phyloP scores from a whole-genome alignment of 129 eudicot species.

The Silybum marianum region DNA sequence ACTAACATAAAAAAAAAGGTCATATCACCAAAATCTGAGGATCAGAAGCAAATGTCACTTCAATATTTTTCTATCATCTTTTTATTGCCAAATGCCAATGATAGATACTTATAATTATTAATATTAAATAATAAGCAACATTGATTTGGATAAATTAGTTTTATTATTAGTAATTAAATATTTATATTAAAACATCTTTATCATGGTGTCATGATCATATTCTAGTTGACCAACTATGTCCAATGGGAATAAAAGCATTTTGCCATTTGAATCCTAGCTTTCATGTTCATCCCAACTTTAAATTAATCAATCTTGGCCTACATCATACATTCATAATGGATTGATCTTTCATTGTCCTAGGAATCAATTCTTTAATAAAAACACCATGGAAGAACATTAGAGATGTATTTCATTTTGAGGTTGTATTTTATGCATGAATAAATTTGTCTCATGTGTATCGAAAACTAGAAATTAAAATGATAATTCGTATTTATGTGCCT shows the following conservation, averaged over 20 bases:
- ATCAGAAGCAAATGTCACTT: neutral
- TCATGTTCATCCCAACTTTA: constrained; percentile 22
- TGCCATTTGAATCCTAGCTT: constrained; percentile 26
- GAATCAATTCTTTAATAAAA: constrained; percentile 10
- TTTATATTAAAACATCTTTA: constrained; percentile 11
- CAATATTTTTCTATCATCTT: neutral
- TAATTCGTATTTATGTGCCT: neutral
- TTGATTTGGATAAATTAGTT: neutral
- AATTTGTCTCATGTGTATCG: neutral
- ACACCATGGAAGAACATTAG: constrained; percentile 2
- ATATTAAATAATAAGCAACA: neutral
- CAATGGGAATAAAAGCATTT: constrained; percentile 24
- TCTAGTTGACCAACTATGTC: constrained; percentile 34
- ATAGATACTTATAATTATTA: too few relatives aligned
- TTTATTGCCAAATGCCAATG: neutral
- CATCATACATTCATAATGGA: neutral
- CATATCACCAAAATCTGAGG: neutral
- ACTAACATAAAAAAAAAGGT: too few relatives aligned
- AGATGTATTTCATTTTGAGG: neutral
- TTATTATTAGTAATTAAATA: neutral
- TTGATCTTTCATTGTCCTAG: constrained; percentile 17
- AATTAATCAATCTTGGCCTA: constrained; percentile 13
- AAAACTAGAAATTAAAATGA: neutral
- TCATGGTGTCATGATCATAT: constrained; percentile 36
- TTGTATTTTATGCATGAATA: neutral